Base-by-base conservation (phyloP, 2,329 filamentous ascomycete species). In the Hansfordia pulvinata region DNA sequence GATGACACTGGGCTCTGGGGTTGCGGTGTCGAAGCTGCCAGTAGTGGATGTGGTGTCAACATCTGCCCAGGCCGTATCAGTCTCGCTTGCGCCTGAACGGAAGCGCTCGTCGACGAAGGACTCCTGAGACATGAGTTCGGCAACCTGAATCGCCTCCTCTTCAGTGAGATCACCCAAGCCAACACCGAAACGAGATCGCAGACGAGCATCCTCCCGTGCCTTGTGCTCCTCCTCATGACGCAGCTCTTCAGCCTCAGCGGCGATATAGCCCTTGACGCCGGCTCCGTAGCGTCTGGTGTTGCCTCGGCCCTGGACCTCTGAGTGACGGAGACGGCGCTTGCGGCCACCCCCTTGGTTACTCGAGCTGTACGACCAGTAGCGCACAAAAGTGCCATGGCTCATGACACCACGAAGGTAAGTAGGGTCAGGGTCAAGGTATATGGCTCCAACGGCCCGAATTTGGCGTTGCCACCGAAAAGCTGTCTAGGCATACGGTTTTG, bases 301-400 rank as follows among this genome's bases (percentile, higher is more conserved):
- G 6, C 57, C 38, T 13, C 60, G 62, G n/a, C 62, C 61, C 30
- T 70, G 63, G 5, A 61, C 46, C 31, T 70, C 75, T 2, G 73
- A 69, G 31, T 83, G 76, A 19, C 83, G 76, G 10, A 77, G 56
- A 7, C 74, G 76, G n/a, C 85, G 78, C 52, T 92, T 93, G 35
- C 70, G 80, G 30, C 74, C 75, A 26, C 77, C 69, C 32, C 77
- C 72, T 33, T 84, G 75, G 41, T 79, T 76, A 1, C 77, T 77
- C 8, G 85, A 88, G 49, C 82, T 92, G 47, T 92, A 96, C 4
- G 81, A 76, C 90, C 90, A 98, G 49, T 85, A 96, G 9, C 84
- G 79, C 11, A 98, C 56, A 42, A 88, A 80, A 0, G 80, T 81
- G 8, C 90, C 90, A 26, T 93, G 73, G 1, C 86, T 79, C 2